Conservation (phyloP, 1,139 yeast genomes). For the Taphrina confusa region DNA sequence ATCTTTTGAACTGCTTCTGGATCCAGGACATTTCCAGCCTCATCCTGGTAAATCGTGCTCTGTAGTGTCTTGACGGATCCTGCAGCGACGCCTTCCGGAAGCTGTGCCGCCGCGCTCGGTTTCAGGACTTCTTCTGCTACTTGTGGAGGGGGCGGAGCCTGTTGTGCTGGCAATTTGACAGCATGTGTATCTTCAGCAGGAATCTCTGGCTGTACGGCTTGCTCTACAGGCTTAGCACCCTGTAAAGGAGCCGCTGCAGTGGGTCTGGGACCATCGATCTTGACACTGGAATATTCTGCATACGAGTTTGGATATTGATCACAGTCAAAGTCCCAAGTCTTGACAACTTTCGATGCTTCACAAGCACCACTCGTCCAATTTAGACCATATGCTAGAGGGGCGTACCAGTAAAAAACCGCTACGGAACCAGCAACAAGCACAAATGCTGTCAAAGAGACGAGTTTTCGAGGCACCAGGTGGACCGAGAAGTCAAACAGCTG, state of each 20-base stretch:
- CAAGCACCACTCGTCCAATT: slow-evolving; percentile 78
- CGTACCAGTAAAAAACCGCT: slow-evolving; percentile 62
- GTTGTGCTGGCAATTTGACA: neutral
- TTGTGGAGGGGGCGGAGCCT: slow-evolving; percentile 12
- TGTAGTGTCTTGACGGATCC: slow-evolving; percentile 8
- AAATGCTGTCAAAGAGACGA: slow-evolving; percentile 50
- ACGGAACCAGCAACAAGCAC: slow-evolving; percentile 56
- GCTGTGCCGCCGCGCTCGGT: slow-evolving; percentile 11
- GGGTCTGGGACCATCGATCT: slow-evolving; percentile 11
- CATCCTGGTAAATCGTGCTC: slow-evolving; percentile 30
- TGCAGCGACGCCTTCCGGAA: neutral
- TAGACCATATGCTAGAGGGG: slow-evolving; percentile 76
- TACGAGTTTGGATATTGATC: slow-evolving; percentile 27
- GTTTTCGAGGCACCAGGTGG: slow-evolving; percentile 23
- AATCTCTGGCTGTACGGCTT: slow-evolving; percentile 18
- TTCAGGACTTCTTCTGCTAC: neutral
- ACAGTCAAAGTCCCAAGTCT: slow-evolving; percentile 86
- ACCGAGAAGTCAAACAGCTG: slow-evolving; percentile 71
- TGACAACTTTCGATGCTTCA: slow-evolving; percentile 58
- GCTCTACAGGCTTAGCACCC: slow-evolving; percentile 28
- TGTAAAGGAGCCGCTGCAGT: neutral
- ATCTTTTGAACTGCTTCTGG: slow-evolving; percentile 31
- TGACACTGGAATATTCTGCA: slow-evolving; percentile 11
- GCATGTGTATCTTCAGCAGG: slow-evolving; percentile 12
- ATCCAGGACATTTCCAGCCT: slow-evolving; percentile 27